Conservation (phyloP, 306 rosid genomes). For the Astragalus glycyphyllos region DNA sequence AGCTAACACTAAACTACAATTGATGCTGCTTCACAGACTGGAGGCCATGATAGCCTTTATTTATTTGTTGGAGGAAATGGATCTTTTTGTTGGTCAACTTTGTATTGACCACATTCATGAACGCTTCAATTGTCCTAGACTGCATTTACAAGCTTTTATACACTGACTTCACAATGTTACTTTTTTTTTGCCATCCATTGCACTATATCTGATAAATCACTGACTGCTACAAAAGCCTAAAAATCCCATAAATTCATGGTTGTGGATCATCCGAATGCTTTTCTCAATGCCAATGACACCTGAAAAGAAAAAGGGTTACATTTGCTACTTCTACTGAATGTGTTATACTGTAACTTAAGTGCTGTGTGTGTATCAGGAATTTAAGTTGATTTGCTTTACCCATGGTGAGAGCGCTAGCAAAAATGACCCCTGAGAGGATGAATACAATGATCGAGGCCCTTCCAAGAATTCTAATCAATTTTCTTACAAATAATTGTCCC, state of each 20-base stretch:
- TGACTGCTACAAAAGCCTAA: conserved; percentile 76
- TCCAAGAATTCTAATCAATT: conserved; percentile 55
- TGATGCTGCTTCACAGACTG: conserved; percentile 7
- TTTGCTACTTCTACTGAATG: conserved; percentile 5
- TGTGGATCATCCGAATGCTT: conserved; percentile 65
- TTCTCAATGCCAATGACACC: conserved; percentile 67
- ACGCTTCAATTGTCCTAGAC: not conserved
- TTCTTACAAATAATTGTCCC: conserved; percentile 77
- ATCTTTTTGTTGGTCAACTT: conserved; percentile 60
- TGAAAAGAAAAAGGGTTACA: conserved; percentile 42
- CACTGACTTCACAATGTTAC: not conserved
- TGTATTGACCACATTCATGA: conserved; percentile 36
- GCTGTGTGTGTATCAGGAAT: not conserved
- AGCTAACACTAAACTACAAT: conserved; percentile 55
- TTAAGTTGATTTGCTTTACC: conserved; percentile 51
- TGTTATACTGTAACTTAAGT: not conserved
- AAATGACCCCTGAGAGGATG: conserved; percentile 86
- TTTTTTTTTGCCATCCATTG: not conserved
- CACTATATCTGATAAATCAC: conserved; percentile 46
- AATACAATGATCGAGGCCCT: conserved; percentile 83
- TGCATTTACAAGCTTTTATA: conserved; percentile 27
- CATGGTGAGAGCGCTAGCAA: conserved; percentile 86
- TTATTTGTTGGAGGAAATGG: conserved; percentile 37
- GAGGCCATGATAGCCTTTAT: conserved; percentile 21
- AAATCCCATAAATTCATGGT: conserved; percentile 89